Percentiles rank a stretch among this genome's conserved stretches.
These are phyloP conservation scores for Aureobasidium sp. DNA, from an alignment of 2,329 filamentous ascomycete genomes.

Conservation along the genomic window DNA sequence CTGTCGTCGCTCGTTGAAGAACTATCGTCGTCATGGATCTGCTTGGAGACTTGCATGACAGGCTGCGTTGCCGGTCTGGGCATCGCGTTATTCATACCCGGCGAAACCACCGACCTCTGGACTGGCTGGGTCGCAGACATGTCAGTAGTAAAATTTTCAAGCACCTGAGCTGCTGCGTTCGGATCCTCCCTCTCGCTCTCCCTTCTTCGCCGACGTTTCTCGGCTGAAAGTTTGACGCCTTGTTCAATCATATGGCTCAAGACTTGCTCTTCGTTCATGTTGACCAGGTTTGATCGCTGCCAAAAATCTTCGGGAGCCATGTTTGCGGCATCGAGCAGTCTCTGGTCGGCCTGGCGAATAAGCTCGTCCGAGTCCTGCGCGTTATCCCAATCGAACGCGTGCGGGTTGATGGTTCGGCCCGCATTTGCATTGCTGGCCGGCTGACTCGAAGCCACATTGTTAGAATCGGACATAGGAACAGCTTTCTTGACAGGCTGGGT, in stretches of 20 bases:
- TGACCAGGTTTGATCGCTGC: background rate
- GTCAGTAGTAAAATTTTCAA: background rate
- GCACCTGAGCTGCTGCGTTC: background rate
- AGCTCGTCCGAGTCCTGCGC: background rate
- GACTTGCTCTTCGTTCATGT: constrained; percentile 12
- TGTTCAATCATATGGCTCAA: constrained; percentile 10
- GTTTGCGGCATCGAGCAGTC: background rate
- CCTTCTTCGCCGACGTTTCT: too few species aligned
- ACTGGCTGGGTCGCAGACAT: background rate
- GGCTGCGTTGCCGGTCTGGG: constrained; percentile 8
- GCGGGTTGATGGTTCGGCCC: background rate
- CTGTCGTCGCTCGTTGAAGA: background rate
- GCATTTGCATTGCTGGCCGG: background rate
- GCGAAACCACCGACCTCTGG: background rate
- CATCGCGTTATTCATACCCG: background rate
- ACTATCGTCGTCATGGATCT: background rate
- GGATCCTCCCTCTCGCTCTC: background rate
- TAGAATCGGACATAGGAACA: background rate
- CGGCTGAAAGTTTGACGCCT: background rate
- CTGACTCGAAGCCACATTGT: background rate
- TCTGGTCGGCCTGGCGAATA: background rate
- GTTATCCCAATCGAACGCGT: constrained; percentile 1
- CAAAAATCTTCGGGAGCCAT: constrained; percentile 11
- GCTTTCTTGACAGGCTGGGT: background rate
- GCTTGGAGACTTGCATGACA: background rate